phyloP scores from a whole-genome alignment of 768 basidiomycete species.

The Phanerochaete sordida region DNA sequence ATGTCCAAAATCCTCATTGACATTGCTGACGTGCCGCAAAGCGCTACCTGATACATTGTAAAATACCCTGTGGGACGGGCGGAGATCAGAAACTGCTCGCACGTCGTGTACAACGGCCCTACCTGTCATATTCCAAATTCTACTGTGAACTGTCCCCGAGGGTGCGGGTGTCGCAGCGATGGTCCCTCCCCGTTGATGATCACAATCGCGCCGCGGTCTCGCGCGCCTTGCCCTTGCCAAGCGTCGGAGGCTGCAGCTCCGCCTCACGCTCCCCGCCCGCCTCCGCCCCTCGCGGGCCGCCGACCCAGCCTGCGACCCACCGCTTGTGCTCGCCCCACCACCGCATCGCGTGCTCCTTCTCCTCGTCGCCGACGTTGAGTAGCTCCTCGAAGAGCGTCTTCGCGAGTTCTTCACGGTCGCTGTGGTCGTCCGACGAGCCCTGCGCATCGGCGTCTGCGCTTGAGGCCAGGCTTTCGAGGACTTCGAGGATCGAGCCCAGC shows the following conservation, averaged over 20 bases:
- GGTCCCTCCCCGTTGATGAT: too few relatives aligned
- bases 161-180: too few relatives aligned
- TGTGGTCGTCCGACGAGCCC: background rate
- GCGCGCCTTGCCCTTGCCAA: background rate
- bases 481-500: slow-evolving; percentile 44
- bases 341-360: slow-evolving; percentile 60
- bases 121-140: too few relatives aligned
- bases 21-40: too few relatives aligned
- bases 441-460: background rate
- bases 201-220: background rate
- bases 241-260: background rate
- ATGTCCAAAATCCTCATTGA: too few relatives aligned
- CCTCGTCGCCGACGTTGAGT: slow-evolving; percentile 61
- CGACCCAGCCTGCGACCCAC: background rate
- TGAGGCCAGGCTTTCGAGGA: slow-evolving; percentile 23
- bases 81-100: too few relatives aligned
- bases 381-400: slow-evolving; percentile 63
- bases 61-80: too few relatives aligned
- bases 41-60: too few relatives aligned
- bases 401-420: slow-evolving; percentile 40
- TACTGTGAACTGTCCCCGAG: too few relatives aligned
- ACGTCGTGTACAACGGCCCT: too few relatives aligned
- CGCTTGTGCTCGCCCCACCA: slow-evolving; percentile 65
- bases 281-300: background rate
- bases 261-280: background rate